Percentiles rank a stretch among this genome's conserved stretches.
Conservation (phyloP, 2,329 filamentous ascomycete genomes). For the Epichloe gansuensis region DNA sequence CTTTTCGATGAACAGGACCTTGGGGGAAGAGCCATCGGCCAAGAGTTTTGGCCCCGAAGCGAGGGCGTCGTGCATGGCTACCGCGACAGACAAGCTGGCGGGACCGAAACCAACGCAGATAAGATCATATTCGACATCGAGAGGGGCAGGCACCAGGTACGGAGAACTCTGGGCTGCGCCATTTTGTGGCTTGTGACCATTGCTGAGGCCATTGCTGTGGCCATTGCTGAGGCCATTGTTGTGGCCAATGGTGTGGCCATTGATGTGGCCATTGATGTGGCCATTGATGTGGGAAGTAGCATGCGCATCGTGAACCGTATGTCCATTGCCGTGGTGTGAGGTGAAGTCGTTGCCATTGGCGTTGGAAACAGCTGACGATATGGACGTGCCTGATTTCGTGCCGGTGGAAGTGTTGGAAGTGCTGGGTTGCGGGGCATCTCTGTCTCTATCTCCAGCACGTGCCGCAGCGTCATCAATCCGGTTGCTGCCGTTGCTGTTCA, state of each 20-base stretch:
- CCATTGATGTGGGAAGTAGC: conserved; percentile 9
- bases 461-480: not conserved
- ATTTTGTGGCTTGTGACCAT: conserved; percentile 12
- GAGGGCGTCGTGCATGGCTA: conserved; percentile 74
- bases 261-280: conserved; percentile 6
- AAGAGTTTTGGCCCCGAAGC: conserved; percentile 33
- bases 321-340: not conserved
- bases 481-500: conserved; percentile 1
- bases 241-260: not conserved
- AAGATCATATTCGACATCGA: conserved; percentile 64
- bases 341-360: conserved; percentile 10
- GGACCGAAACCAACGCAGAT: conserved; percentile 89
- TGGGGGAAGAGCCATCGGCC: conserved; percentile 39
- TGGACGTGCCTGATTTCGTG: not conserved
- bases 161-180: conserved; percentile 12
- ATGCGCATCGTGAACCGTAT: not conserved
- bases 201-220: conserved; percentile 5
- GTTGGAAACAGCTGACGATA: not conserved
- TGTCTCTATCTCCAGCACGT: not conserved
- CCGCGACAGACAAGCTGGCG: conserved; percentile 76
- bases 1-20: conserved; percentile 78
- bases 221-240: conserved; percentile 7
- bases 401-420: conserved; percentile 6
- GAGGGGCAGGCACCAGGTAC: conserved; percentile 35
- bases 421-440: conserved; percentile 7